Evolutionary conservation across 139 green algal species (phyloP), one percentile per base, ranked within the genome.

Genomic region (Gonium pectorale): DNA sequence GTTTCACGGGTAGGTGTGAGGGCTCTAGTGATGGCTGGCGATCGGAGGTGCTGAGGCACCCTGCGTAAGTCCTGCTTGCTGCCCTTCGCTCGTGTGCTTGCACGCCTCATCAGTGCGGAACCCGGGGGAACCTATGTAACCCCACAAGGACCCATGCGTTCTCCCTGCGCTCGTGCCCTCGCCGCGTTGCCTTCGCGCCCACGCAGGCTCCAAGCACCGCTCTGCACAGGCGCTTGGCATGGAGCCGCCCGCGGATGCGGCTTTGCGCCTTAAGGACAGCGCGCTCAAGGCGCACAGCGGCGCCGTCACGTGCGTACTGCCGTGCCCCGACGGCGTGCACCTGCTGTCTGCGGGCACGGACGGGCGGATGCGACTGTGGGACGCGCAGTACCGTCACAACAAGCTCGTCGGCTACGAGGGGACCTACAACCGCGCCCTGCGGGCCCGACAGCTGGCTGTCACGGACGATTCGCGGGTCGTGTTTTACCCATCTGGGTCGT

Each of bases 301-400:
- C n/a, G 49, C 64, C 0, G 80, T 94, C 37, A 94, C 91, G 17
- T 88, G 84, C 29, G 67, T 98, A 26, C 74, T 89, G 77, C 87
- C 88, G 1, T 95, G 90, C 1, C 87, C 90, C 8, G 89, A 97
- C 70, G 95, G 94, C 0, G 81, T 94, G 27, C 82, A 89, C 79
- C 91, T 90, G 74, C 38, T 98, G 5, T 94, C 84, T 51, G 90
- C 91, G n/a, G 96, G 93, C 54, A 93, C 89, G 3, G 96, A 98
- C 88, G 89, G 87, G n/a, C 86, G 89, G 0, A 51, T 98, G 60
- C 86, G 93, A 29, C 90, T 98, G 66, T 98, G 96, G 96, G 94
- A 98, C 84, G 79, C 87, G 26, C 8, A 67, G 37, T 77, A 33
- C 31, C 77, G 84, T 11, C 64, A 90, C 31, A 92, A 97, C 86